A percentile compares a stretch with the other conserved stretches of the same genome.
These are phyloP conservation scores for Penicillium cosmopolitanum DNA, from an alignment of 495 filamentous ascomycete genomes.

Conservation along the genomic window DNA sequence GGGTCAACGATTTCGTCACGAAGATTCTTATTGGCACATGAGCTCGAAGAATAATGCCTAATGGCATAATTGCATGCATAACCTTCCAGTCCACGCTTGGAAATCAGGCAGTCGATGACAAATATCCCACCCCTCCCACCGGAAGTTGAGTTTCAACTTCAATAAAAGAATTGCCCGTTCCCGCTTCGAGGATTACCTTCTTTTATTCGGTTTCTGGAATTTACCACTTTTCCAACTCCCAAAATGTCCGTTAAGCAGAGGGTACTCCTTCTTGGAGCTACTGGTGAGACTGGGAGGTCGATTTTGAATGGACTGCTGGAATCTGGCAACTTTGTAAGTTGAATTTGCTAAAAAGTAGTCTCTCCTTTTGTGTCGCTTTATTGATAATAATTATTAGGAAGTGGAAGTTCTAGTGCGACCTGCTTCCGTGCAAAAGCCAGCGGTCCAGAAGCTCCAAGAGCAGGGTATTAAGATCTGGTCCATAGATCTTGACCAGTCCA, in stretches of 20 bases:
- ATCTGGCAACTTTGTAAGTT: constrained; percentile 19
- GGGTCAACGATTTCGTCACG: too few species aligned
- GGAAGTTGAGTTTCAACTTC: neutral
- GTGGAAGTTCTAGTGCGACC: neutral
- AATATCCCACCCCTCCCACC: neutral
- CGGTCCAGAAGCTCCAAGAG: neutral
- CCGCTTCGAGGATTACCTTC: neutral
- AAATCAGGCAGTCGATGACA: too few species aligned
- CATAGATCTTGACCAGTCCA: neutral
- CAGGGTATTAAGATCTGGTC: neutral
- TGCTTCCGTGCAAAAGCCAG: neutral
- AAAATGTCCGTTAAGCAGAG: neutral
- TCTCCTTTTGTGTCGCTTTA: neutral
- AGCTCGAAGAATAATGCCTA: too few species aligned
- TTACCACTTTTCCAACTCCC: neutral
- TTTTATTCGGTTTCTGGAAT: neutral
- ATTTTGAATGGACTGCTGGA: constrained; percentile 29
- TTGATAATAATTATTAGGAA: neutral
- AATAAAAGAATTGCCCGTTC: neutral
- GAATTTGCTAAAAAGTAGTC: neutral
- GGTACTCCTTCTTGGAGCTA: constrained; percentile 22
- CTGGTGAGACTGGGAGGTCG: constrained; percentile 24
- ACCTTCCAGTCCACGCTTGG: too few species aligned
- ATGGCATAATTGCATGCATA: too few species aligned
- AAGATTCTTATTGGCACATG: too few species aligned